phyloP scores from a whole-genome alignment of 2,329 filamentous ascomycete species.

The Phyllosticta citriasiana region DNA sequence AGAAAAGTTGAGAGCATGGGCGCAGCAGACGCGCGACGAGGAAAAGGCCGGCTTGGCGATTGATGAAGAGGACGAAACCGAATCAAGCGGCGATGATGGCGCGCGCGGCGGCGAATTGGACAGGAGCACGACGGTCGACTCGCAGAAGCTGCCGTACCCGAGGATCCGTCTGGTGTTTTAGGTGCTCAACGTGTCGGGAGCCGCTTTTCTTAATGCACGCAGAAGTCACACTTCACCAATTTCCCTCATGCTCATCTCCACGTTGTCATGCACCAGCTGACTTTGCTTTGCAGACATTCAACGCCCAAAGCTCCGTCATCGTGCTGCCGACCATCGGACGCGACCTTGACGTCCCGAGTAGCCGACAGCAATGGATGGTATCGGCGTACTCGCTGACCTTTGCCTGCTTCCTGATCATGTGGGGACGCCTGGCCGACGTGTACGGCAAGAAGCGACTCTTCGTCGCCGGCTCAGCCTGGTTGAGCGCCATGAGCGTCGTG shows the following conservation, averaged over 20 bases:
- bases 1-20: background rate
- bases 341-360: slow-evolving; percentile 21
- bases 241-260: background rate
- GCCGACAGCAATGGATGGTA: slow-evolving; percentile 27
- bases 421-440: slow-evolving; percentile 52
- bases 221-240: background rate
- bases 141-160: slow-evolving; percentile 12
- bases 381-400: slow-evolving; percentile 55
- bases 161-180: slow-evolving; percentile 20
- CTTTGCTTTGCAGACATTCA: slow-evolving; percentile 16
- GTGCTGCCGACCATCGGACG: slow-evolving; percentile 23
- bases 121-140: background rate
- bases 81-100: background rate
- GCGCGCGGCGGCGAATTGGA: background rate
- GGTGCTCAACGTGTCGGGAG: slow-evolving; percentile 20
- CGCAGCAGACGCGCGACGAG: background rate
- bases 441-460: slow-evolving; percentile 55
- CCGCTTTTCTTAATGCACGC: slow-evolving; percentile 19
- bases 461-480: slow-evolving; percentile 50
- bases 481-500: slow-evolving; percentile 44
- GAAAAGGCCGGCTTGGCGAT: background rate
- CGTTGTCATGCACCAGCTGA: background rate
- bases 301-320: slow-evolving; percentile 24
- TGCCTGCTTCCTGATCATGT: slow-evolving; percentile 54
- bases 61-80: background rate